Base-by-base conservation (phyloP, 106 monocot species). In the Apostasia shenzhenica region DNA sequence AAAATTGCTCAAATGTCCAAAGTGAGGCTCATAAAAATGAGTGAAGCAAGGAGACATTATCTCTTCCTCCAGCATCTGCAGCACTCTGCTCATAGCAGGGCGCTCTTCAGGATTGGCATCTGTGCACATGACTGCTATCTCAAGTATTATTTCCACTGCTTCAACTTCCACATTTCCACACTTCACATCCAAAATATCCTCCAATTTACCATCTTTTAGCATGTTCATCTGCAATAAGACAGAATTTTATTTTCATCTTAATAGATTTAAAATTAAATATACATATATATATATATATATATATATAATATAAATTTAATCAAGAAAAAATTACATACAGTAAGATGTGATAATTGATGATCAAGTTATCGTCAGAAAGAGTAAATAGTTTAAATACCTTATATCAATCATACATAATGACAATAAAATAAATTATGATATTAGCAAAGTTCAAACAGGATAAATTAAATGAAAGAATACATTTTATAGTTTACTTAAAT, bases 41-140 rank as follows among this genome's bases (percentile, higher is more conserved):
- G 49, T 76, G 11, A 79, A 40, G 68, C 79, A 86, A 4, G 95
- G 95, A 12, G 89, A 84, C 73, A 89, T 70, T 39, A 86, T 80
- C 79, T 92, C 91, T 69, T 93, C 93, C 64, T 97, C 95, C 8
- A 97, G 74, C 92, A 97, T 89, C 75, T 92, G 76, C 55, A 89
- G 45, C 7, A 97, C 86, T 43, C 80, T 71, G 46, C 73, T 82
- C 95, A 97, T 97, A 0, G 83, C 57, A 2, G 95, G 95, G 0
- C 95, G 83, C 3, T 84, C 78, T 0, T 78, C 81, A 1, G 95
- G 95, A 57, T 84, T 66, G 45, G 95, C 80, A 54, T 83, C 77
- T 0, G 89, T 87, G 74, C 95, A 97, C 92, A 97, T 97, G 0
- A 82, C 73, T 10, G 92, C 92, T 56, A 97, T 83, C 49, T 92